A percentile compares a stretch with the other conserved stretches of the same genome.
These are phyloP conservation scores for Teunomyces atbi DNA, from an alignment of 805 yeast species.

Conservation along the genomic window DNA sequence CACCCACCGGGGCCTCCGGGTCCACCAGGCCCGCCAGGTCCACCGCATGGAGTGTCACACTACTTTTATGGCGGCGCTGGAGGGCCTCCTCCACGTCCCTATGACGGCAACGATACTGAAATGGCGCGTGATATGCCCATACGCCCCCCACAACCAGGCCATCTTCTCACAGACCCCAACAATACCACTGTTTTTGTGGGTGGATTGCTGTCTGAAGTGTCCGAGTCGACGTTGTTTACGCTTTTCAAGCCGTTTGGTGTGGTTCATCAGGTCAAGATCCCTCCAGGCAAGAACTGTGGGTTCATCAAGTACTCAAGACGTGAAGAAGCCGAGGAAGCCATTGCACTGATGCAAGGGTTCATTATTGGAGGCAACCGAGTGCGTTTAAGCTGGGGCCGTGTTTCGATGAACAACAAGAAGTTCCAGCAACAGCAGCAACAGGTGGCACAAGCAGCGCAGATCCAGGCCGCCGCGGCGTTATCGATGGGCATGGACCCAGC, in stretches of 20 bases:
- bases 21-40: conserved; percentile 5
- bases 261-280: conserved; percentile 68
- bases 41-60: conserved; percentile 5
- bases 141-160: conserved; percentile 10
- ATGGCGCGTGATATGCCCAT: neutral
- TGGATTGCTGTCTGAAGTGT: conserved; percentile 63
- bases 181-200: conserved; percentile 81
- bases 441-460: conserved; percentile 33
- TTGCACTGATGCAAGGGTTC: conserved; percentile 84
- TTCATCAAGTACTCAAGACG: conserved; percentile 80
- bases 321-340: conserved; percentile 81
- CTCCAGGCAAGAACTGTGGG: conserved; percentile 83
- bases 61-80: conserved; percentile 8
- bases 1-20: conserved; percentile 14
- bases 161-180: conserved; percentile 50
- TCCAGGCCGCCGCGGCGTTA: conserved; percentile 38
- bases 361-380: conserved; percentile 82
- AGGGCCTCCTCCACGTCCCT: neutral
- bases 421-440: conserved; percentile 31
- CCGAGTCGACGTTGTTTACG: conserved; percentile 58
- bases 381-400: conserved; percentile 85
- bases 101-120: neutral
- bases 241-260: conserved; percentile 74
- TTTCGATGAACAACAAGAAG: conserved; percentile 30
- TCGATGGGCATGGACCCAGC: conserved; percentile 39